Base-by-base conservation (phyloP, 805 yeast species). In the Wickerhamia fluorescens region DNA sequence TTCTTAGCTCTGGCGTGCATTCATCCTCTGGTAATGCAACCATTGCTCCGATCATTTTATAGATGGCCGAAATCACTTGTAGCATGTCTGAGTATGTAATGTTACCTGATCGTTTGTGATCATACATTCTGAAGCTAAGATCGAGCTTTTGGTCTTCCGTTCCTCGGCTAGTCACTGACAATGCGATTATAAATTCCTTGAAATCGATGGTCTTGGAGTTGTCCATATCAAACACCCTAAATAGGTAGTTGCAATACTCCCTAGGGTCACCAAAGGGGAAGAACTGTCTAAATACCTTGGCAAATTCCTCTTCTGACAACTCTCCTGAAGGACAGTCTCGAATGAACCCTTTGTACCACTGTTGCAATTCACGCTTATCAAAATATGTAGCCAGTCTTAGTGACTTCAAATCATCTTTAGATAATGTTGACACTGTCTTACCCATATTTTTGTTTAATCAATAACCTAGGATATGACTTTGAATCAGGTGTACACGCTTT, bases 201-300 rank as follows among this genome's bases (percentile, higher is more conserved):
- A 92, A 92, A 49, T 86, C 95, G 23, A 92, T 82, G 24, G 74
- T 70, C 14, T 94, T 95, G 35, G 74, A 72, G 44, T 73, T 67
- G 49, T 86, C 92, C 23, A 73, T 70, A 53, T 92, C 97, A 55
- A 92, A 88, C 3, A 86, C 94, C 30, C 78, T 75, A 58, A 92
- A 92, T 10, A 94, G 79, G 43, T 79, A 82, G 34, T 76, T 83
- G 33, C 96, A 85, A 58, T 86, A 92, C 34, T 86, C 89, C 3
- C 82, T 73, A 1, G 98, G 96, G 47, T 89, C 95, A 0, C 99
- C 99, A 63, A 92, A 92, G 12, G 99, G 99, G 66, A 92, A 92
- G 55, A 89, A 92, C 49, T 92, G 97, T 52, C 85, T 85, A 61
- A 88, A 94, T 12, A 92, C 88, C 54, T 84, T 85, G 41, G 81